Base-by-base conservation (phyloP, 2,329 filamentous ascomycete genomes). In the Bipolaris gigantea region DNA sequence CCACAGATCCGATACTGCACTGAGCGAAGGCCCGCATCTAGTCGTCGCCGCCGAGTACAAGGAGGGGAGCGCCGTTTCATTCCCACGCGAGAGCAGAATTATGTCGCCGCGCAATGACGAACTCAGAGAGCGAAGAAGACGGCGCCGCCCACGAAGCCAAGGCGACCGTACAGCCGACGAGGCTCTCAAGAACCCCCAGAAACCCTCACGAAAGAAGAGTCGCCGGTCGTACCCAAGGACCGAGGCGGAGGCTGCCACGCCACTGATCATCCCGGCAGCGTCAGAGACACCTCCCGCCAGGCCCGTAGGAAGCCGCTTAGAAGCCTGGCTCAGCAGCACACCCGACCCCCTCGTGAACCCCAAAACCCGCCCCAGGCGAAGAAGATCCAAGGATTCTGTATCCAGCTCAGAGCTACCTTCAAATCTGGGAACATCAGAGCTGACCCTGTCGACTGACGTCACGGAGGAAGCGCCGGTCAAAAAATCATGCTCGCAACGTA, bases 251-350 rank as follows among this genome's bases (percentile, higher is more conserved):
- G 58, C 60, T 21, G 49, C 61, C 21, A 44, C 53, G 45, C 61
- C 44, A 42, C 51, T 61, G 42, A 58, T 55, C 10, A 60, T 67
- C 18, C 54, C 62, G 30, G 55, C 59, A 23, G 38, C 54, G 23
- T 48, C 58, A 32, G 53, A 71, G 44, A 76, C 76, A 19, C 72
- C 76, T 4, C 67, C 76, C 18, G 59, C 51, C 50, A 79, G 79
- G 41, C 75, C 80, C 13, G 78, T 79, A 51, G 76, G 74, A 18
- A 79, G 65, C 48, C 83, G 83, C 43, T 81, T 88, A 23, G 82
- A 87, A 69, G 82, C 83, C 44, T 88, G 85, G 85, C 77, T 88
- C 5, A 80, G 79, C 2, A 76, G 75, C 48, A 84, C 82, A 2
- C 76, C 80, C 8, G 82, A 85, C 67, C 81, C 82, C 2, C 83